Evolutionary conservation across 768 basidiomycete species (phyloP), one percentile per base, ranked within the genome.

Genomic region (Russula griseocarnosa): DNA sequence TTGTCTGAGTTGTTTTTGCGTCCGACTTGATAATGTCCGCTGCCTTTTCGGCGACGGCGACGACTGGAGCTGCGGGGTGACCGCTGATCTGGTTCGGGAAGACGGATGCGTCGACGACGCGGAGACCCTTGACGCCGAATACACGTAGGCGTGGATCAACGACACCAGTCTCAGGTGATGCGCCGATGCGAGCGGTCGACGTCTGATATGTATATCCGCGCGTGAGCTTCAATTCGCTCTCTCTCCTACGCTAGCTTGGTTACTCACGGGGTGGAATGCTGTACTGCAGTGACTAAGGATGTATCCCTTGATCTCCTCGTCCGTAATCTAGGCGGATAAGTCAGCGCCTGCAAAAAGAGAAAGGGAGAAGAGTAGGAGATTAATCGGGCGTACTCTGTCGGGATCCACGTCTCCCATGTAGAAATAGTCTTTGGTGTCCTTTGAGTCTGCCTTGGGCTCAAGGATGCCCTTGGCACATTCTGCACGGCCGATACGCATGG

Each of bases 71-170:
- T 7, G 14, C 58, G 10, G 64, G 59, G 24, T 67, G 66, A 1
- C 65, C 65, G 3, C 59, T 60, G 42, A 66, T 42, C 59, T 60
- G 49, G 34, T 67, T 67, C 30, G 63, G 65, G 55, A 67, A 67
- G 3, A 66, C 51, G 9, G 63, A 66, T 11, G 66, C 66, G 50
- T 76, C 75, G 60, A 72, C 69, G 58, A 76, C 75, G 58, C 79
- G 73, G 28, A 82, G 68, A 66, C 78, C 78, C 49, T 65, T 55
- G n/a, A 77, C 72, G n/a, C 80, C 79, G 66, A 81, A 76, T 0
- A 81, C 80, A 10, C 72, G 66, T 22, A 78, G 65, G 40, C 73
- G 69, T 44, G 75, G 72, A 64, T 78, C 78, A 62, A 82, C 79
- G 16, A 80, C 78, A 36, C 81, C 80, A 10, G 49, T 60, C 34